These are phyloP conservation scores for Phoma sp. DNA, from an alignment of 2,329 filamentous ascomycete species.

Conservation along the genomic window DNA sequence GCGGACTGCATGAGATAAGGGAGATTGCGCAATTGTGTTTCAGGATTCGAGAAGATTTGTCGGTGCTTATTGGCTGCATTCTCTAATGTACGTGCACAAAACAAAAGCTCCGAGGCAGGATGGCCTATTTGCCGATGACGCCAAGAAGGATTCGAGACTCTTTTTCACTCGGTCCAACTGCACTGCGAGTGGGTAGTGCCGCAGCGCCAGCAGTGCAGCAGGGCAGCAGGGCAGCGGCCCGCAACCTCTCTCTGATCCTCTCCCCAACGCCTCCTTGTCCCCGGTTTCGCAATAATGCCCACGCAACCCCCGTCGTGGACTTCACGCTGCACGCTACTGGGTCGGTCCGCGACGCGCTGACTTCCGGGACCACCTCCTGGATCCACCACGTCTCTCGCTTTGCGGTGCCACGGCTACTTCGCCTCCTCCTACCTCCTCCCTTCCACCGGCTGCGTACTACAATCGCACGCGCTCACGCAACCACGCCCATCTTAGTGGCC, in stretches of 20 bases:
- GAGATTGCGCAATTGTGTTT: neutral
- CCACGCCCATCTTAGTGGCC: neutral
- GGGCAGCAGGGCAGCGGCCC: neutral
- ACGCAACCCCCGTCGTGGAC: neutral
- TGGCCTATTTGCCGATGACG: conserved; percentile 1
- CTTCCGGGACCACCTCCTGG: conserved; percentile 4
- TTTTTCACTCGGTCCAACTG: conserved; percentile 1
- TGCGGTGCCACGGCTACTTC: neutral
- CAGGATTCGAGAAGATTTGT: neutral
- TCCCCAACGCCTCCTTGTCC: neutral
- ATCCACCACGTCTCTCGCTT: neutral
- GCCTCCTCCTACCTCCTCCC: neutral
- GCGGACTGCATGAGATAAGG: conserved; percentile 3
- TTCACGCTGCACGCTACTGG: conserved; percentile 17
- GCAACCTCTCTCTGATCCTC: neutral
- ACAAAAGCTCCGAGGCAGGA: conserved; percentile 9
- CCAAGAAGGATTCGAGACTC: conserved; percentile 7
- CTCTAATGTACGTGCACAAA: neutral
- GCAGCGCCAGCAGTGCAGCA: neutral
- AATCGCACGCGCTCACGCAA: neutral
- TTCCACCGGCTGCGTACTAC: neutral
- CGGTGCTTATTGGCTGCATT: conserved; percentile 11
- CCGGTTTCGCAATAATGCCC: conserved; percentile 7
- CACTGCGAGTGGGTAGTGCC: too few species aligned
- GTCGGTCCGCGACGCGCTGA: conserved; percentile 15